Evolutionary conservation across 2,329 filamentous ascomycete genomes (phyloP).

Genomic region (Colletotrichum sp.): DNA sequence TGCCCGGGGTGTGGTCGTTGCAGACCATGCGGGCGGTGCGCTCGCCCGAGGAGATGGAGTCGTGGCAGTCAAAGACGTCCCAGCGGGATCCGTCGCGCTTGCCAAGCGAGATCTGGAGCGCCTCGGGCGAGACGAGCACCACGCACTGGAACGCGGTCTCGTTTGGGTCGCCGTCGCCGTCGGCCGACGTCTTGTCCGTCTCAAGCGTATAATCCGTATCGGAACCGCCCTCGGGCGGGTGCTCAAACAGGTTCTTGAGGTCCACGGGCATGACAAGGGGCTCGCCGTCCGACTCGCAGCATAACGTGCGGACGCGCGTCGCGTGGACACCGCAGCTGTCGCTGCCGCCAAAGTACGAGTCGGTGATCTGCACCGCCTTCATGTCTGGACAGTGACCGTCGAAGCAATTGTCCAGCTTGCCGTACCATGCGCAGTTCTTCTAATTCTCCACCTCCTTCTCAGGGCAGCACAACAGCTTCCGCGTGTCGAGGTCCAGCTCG

Average conservation of each 20-base stretch:
- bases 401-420: conserved; percentile 36
- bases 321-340: conserved; percentile 23
- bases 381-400: conserved; percentile 34
- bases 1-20: background rate
- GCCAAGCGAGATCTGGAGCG: conserved; percentile 36
- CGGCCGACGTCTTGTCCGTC: conserved; percentile 30
- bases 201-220: conserved; percentile 34
- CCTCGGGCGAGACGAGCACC: conserved; percentile 35
- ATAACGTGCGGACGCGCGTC: background rate
- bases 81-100: conserved; percentile 49
- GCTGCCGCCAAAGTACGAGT: conserved; percentile 28
- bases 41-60: conserved; percentile 18
- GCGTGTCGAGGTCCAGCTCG: conserved; percentile 18
- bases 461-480: background rate
- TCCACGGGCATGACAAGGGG: conserved; percentile 39
- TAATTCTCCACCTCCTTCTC: conserved; percentile 27
- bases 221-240: conserved; percentile 33
- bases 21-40: conserved; percentile 3
- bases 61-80: conserved; percentile 43
- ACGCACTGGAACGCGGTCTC: conserved; percentile 36
- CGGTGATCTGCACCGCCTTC: conserved; percentile 29
- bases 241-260: conserved; percentile 37
- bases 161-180: conserved; percentile 27
- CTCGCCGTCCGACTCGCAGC: conserved; percentile 29
- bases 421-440: conserved; percentile 39